phyloP scores from a whole-genome alignment of 805 yeast genomes.

The Jamesozyma piceae region DNA sequence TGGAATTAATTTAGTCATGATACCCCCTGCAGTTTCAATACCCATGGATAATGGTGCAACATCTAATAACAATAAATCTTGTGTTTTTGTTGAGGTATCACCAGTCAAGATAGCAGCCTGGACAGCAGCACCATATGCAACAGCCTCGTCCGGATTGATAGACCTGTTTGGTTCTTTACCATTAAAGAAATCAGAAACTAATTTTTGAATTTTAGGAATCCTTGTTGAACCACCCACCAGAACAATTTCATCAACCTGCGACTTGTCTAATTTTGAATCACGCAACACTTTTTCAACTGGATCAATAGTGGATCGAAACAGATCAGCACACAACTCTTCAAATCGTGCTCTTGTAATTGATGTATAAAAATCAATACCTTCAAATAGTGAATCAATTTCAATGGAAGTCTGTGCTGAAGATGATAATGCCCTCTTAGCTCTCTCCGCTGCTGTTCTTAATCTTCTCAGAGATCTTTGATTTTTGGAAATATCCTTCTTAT shows the following conservation, averaged over 20 bases:
- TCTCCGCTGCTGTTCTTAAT: no score
- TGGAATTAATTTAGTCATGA: slow-evolving; percentile 93
- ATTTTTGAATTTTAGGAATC: slow-evolving; percentile 91
- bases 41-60: slow-evolving; percentile 94
- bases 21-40: slow-evolving; percentile 98
- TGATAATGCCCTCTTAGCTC: slow-evolving; percentile 94
- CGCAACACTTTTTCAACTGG: slow-evolving; percentile 90
- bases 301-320: slow-evolving; percentile 85
- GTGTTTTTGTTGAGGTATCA: slow-evolving; percentile 90
- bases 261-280: slow-evolving; percentile 82
- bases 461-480: slow-evolving; percentile 95
- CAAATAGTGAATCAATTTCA: slow-evolving; percentile 87
- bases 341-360: slow-evolving; percentile 94
- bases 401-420: slow-evolving; percentile 89
- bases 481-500: slow-evolving; percentile 77
- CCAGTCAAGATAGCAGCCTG: slow-evolving; percentile 95
- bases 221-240: slow-evolving; percentile 96
- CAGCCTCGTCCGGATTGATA: slow-evolving; percentile 96
- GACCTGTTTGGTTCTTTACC: slow-evolving; percentile 95
- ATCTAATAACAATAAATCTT: no score
- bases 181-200: slow-evolving; percentile 90
- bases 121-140: slow-evolving; percentile 97
- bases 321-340: slow-evolving; percentile 87
- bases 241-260: slow-evolving; percentile 81
- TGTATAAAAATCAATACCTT: slow-evolving; percentile 92